Base-by-base conservation (phyloP, 108 stramenopile species). In the Cyclotella baltica region DNA sequence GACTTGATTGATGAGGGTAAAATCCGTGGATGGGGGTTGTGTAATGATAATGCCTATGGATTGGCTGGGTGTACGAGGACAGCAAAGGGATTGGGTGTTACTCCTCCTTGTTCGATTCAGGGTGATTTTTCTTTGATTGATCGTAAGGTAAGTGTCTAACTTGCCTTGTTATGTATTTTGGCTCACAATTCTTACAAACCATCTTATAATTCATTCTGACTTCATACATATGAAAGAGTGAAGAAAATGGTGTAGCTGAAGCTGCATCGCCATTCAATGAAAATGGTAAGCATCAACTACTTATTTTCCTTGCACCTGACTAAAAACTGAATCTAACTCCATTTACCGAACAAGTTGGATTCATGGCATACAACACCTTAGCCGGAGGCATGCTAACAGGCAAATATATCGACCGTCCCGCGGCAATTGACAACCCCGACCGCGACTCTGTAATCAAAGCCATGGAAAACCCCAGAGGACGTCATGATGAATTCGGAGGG, bases 301-400 rank as follows among this genome's bases (percentile, higher is more conserved):
- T 34, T 62, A 9, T 35, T 15, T 15, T 2, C 18, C 2, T 6
- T 3, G 18, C 16, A 36, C 18, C 16, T 6, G 29, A 31, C 27
- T 20, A 8, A 18, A 20, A 23, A 59, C 25, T 19, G 4, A 30
- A 8, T 59, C 28, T 20, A 52, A n/a, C 51, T 55, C 53, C n/a
- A n/a, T 23, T 25, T 20, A 8, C 23, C 10, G 19, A 30, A 4
- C 29, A 4, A 72, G 91, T 92, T 30, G 94, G 94, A 0, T 96
- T 96, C 85, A 91, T 94, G 91, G 77, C 93, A 0, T 97, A 94
- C 84, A 97, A 95, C 72, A 90, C 91, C 4, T 78, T 97, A 4
- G 96, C 94, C 0, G 96, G 96, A 18, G 96, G 96, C 1, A 89
- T 97, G 90, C 73, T 97, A 18, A 97, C 93, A 2, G 96, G 96